Evolutionary conservation across 163 green algal genomes (phyloP).

Genomic region (Trebouxia gelatinosa): DNA sequence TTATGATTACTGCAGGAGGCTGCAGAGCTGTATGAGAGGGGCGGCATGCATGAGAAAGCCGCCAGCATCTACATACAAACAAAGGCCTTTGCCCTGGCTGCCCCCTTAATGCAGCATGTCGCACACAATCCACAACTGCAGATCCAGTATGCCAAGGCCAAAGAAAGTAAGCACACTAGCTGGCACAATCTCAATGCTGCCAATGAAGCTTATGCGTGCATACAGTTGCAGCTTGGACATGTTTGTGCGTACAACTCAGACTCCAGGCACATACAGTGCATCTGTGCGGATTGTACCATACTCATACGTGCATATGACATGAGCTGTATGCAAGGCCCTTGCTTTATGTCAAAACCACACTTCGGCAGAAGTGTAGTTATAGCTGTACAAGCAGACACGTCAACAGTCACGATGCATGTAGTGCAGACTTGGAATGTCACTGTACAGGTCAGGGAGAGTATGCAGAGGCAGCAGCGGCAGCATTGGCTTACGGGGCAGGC

Average conservation of each 20-base stretch:
- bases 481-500: slow-evolving; percentile 72
- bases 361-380: too few species aligned
- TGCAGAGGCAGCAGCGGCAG: slow-evolving; percentile 56
- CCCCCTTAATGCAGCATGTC: slow-evolving; percentile 56
- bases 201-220: too few species aligned
- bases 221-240: too few species aligned
- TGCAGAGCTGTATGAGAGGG: slow-evolving; percentile 75
- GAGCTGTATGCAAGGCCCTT: background rate
- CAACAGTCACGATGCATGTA: too few species aligned
- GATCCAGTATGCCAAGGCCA: slow-evolving; percentile 69
- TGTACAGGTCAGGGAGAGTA: slow-evolving; percentile 36
- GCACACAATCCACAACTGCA: slow-evolving; percentile 67
- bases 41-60: slow-evolving; percentile 66
- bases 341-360: background rate
- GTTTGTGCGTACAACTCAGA: too few species aligned
- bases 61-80: slow-evolving; percentile 71
- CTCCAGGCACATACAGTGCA: too few species aligned
- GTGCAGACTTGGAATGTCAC: background rate
- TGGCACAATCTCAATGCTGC: too few species aligned
- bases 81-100: slow-evolving; percentile 11
- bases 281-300: too few species aligned
- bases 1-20: slow-evolving; percentile 69
- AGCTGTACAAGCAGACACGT: too few species aligned
- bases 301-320: too few species aligned
- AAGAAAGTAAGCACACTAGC: slow-evolving; percentile 55